Evolutionary conservation across 1,139 yeast species (phyloP), one percentile per base, ranked within the genome.

Genomic region (Scheffersomyces lignicola): DNA sequence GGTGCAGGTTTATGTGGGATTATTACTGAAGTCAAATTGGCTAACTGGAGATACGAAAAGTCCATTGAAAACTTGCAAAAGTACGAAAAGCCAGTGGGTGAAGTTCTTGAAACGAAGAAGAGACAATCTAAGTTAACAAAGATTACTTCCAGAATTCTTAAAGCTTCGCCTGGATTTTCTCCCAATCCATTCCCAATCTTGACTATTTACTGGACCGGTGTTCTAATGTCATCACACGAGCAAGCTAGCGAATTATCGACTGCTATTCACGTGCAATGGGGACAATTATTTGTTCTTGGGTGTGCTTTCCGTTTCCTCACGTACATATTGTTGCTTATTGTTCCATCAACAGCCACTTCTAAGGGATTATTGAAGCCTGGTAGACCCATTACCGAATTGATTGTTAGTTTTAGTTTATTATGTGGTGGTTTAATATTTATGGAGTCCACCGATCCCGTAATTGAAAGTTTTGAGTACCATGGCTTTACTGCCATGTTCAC

Each of bases 1-100:
- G 97, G 98, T 8, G 81, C 92, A 36, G 98, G 98, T 5, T 65
- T 89, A 28, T 85, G 96, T 62, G 98, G 98, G 3, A 73, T 92
- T 18, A 65, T 90, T 29, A 70, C 88, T 7, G 98, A 92, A 58
- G 55, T 74, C 13, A 73, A 73, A 41, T 60, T 82, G 37, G 62
- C 56, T 29, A 36, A 44, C 13, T 78, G 82, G 82, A 65, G 78
- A 48, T 62, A 40, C 37, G 62, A 64, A 21, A 65, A 62, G 42
- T 73, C 72, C 39, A 42, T 46, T 16, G 54, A 48, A 13, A 52
- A 60, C 35, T 54, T 47, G 44, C 50, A 35, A 18, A 42, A 34
- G 11, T 14, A 4, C 5, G 20, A 26, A 15, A 5, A 5, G 21
- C 17, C 12, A 15, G 32, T 13, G 7, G n/a, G n/a, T 37, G 37